Conservation (phyloP, 176 grass and related monocot species). For the Carex parvula region DNA sequence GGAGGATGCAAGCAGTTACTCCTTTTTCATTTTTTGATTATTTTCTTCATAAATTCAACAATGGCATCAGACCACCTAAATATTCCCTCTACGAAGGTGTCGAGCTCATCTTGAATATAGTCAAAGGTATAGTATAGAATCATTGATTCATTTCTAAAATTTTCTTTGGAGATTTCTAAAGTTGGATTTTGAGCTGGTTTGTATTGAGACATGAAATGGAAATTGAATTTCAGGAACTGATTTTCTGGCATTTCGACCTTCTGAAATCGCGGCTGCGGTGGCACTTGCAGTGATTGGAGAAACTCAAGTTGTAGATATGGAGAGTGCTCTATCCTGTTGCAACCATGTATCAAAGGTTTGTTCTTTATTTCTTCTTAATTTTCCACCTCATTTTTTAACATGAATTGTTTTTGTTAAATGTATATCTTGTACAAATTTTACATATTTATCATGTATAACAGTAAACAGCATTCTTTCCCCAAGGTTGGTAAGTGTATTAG, state of each 20-base stretch:
- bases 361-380: not conserved
- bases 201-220: not conserved
- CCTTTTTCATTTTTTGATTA: slow-evolving; percentile 82
- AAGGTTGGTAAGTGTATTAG: not conserved
- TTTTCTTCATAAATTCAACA: slow-evolving; percentile 58
- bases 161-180: not conserved
- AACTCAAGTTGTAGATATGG: slow-evolving; percentile 29
- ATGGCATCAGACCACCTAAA: slow-evolving; percentile 26
- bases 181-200: slow-evolving; percentile 11
- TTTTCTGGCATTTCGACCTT: slow-evolving; percentile 64
- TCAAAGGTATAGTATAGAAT: slow-evolving; percentile 52
- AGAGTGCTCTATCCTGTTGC: slow-evolving; percentile 38
- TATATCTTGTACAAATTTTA: not conserved
- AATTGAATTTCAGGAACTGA: slow-evolving; percentile 36
- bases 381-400: not conserved
- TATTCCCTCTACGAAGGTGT: slow-evolving; percentile 32
- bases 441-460: not conserved
- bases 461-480: not conserved
- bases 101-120: slow-evolving; percentile 47
- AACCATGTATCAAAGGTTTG: slow-evolving; percentile 57
- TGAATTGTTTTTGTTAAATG: not conserved
- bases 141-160: not conserved
- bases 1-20: slow-evolving; percentile 86
- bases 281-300: slow-evolving; percentile 36
- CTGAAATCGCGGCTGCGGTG: slow-evolving; percentile 57